Percentiles rank a stretch among this genome's conserved stretches.
phyloP scores from a whole-genome alignment of 495 filamentous ascomycete genomes.

The Neurospora pannonica region DNA sequence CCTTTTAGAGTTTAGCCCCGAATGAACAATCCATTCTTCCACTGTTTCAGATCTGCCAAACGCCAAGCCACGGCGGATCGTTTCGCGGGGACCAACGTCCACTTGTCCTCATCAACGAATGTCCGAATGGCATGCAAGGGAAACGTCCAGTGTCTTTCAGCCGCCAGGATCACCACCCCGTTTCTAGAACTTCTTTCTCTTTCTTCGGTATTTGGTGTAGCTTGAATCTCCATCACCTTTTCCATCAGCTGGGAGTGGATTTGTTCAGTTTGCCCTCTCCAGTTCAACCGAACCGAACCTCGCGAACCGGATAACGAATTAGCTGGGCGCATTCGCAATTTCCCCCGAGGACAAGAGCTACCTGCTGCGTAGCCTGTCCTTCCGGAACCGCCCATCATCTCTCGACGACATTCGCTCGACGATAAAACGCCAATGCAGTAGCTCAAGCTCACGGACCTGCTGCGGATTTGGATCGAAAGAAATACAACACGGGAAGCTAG shows the following conservation, averaged over 20 bases:
- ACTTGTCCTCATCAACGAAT: neutral
- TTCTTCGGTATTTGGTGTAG: neutral
- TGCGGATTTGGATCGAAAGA: neutral
- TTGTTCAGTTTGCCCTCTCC: neutral
- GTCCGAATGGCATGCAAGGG: neutral
- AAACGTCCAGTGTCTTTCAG: neutral
- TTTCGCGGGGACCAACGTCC: neutral
- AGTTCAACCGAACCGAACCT: neutral
- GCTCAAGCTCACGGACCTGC: neutral
- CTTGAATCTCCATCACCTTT: neutral
- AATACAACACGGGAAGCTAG: neutral
- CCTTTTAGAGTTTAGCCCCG: no score
- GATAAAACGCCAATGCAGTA: neutral
- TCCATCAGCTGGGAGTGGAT: neutral
- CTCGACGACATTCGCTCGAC: neutral
- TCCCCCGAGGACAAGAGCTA: neutral
- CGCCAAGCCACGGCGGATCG: neutral
- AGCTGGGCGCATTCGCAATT: neutral
- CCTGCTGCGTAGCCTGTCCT: neutral
- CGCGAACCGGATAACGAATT: neutral
- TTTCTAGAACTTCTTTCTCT: neutral
- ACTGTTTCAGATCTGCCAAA: no score
- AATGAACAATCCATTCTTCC: no score
- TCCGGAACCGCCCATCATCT: neutral
- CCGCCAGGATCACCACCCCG: neutral